Percentiles rank a stretch among this genome's conserved stretches.
phyloP scores from a whole-genome alignment of 2,329 filamentous ascomycete genomes.

The Helminthosporium solani region DNA sequence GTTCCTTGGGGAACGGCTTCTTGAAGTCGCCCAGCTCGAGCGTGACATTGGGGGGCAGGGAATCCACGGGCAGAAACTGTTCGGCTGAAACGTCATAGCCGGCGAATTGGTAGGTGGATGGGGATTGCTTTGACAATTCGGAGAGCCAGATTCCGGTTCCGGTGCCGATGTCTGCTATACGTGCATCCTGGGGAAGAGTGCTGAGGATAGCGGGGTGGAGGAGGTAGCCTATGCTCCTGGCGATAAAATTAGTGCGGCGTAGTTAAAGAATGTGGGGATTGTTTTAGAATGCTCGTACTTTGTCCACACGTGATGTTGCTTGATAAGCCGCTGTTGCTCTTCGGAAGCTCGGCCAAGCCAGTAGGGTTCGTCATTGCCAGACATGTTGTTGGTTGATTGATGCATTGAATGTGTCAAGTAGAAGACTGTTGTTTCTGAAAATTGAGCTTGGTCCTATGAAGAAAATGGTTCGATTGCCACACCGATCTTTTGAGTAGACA shows the following conservation, averaged over 20 bases:
- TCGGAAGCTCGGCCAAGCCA: slow-evolving; percentile 28
- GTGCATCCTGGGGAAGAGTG: slow-evolving; percentile 20
- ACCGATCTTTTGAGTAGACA: too few relatives aligned
- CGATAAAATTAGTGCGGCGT: not conserved
- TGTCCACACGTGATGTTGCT: slow-evolving; percentile 30
- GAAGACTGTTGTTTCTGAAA: too few relatives aligned
- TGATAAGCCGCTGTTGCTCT: slow-evolving; percentile 30
- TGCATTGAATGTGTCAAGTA: too few relatives aligned
- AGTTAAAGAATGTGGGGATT: not conserved
- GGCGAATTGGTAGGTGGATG: slow-evolving; percentile 23
- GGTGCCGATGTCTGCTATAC: slow-evolving; percentile 33
- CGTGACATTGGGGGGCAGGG: slow-evolving; percentile 23
- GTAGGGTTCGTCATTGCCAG: slow-evolving; percentile 20
- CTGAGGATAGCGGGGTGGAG: slow-evolving; percentile 23
- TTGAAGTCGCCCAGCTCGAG: slow-evolving; percentile 28
- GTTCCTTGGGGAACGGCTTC: slow-evolving; percentile 25
- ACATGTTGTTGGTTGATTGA: not conserved
- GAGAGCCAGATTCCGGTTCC: slow-evolving; percentile 35
- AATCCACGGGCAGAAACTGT: slow-evolving; percentile 19
- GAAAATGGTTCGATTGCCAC: too few relatives aligned
- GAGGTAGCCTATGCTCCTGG: slow-evolving; percentile 28
- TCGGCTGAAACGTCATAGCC: slow-evolving; percentile 33
- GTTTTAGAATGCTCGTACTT: slow-evolving; percentile 14
- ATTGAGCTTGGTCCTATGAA: too few relatives aligned
- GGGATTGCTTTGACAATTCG: slow-evolving; percentile 20